A percentile compares a stretch with the other conserved stretches of the same genome.
phyloP scores from a whole-genome alignment of 208 protist genomes.

The Trypanosoma conorhini region DNA sequence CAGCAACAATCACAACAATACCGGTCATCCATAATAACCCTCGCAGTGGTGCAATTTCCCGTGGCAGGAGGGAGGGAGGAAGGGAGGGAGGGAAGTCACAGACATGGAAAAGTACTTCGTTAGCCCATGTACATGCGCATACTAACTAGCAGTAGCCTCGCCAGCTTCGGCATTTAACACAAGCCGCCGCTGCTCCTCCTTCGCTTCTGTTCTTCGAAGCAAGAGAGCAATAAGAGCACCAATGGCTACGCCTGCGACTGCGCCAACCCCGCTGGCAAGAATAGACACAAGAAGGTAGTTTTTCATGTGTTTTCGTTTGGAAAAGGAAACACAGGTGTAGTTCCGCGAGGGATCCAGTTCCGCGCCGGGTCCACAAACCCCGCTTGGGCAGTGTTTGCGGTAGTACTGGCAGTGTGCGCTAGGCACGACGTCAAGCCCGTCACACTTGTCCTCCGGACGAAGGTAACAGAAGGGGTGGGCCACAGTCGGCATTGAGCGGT shows the following conservation, averaged over 20 bases:
- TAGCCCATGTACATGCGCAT: not conserved
- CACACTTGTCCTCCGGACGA: constrained; percentile 19
- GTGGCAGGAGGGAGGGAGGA: constrained; percentile 18
- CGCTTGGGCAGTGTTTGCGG: constrained; percentile 21
- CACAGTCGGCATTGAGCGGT: constrained; percentile 18
- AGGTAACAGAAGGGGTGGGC: constrained; percentile 19
- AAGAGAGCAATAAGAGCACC: constrained; percentile 23
- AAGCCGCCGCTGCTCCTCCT: constrained; percentile 18
- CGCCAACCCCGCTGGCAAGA: constrained; percentile 13
- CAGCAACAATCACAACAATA: constrained; percentile 3
- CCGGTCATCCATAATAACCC: not conserved
- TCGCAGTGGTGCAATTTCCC: not conserved
- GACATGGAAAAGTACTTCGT: constrained; percentile 13
- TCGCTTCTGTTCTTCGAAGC: not conserved
- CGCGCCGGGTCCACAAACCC: constrained; percentile 18
- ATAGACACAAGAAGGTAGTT: constrained; percentile 13
- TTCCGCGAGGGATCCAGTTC: constrained; percentile 9
- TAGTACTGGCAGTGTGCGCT: constrained; percentile 19
- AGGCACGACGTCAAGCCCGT: constrained; percentile 6
- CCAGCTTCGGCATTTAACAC: not conserved
- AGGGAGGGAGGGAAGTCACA: constrained; percentile 8
- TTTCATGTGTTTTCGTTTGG: not conserved
- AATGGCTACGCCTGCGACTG: constrained; percentile 11
- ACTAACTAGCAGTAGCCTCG: not conserved
- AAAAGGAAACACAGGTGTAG: constrained; percentile 19